Evolutionary conservation across 495 filamentous ascomycete species (phyloP), one percentile per base, ranked within the genome.

Genomic region (Evernia prunastri): DNA sequence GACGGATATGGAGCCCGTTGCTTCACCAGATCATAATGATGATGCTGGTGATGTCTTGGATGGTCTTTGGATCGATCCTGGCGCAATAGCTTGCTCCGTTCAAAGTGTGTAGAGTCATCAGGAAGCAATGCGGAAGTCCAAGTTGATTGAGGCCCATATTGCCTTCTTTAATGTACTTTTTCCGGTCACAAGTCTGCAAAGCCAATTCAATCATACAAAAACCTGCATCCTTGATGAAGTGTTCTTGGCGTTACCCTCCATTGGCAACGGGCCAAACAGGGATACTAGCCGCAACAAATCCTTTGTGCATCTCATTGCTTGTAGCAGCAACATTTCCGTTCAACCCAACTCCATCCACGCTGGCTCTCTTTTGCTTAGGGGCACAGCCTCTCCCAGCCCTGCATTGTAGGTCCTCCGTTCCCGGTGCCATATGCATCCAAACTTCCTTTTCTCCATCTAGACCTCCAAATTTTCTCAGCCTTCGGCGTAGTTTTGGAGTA

Each of bases 401-500:
- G 37, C 39, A 20, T 11, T 43, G 40, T 25, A 76, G 65, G 37
- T 74, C 65, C 33, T 73, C 69, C 43, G 63, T 66, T 12, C 67
- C 68, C 27, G 78, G 80, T 29, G 73, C 72, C 57, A 78, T 68
- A 70, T 81, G 81, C 71, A 79, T 79, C 78, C 77, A 82, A 31
- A 82, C 71, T 65, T 83, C 81, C 36, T 76, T 71, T 56, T 75
- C 74, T 59, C 63, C 67, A 58, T 70, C 70, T 57, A 74, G 75
- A 65, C 70, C 75, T 27, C 75, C 63, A 36, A 75, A 63, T 13
- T 72, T 75, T 58, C 63, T 66, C 23, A 72, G 33, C 57, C 64
- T 64, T 58, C 75, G 66, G 51, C 68, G 67, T 58, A 76, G 42
- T 65, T 69, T 72, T 13, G 73, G 69, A 18, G 64, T 67, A 33